Percentiles rank a stretch among this genome's conserved stretches.
Evolutionary conservation across 2,329 filamentous ascomycete species (phyloP).

Genomic region (Cercospora zeae-maydis): DNA sequence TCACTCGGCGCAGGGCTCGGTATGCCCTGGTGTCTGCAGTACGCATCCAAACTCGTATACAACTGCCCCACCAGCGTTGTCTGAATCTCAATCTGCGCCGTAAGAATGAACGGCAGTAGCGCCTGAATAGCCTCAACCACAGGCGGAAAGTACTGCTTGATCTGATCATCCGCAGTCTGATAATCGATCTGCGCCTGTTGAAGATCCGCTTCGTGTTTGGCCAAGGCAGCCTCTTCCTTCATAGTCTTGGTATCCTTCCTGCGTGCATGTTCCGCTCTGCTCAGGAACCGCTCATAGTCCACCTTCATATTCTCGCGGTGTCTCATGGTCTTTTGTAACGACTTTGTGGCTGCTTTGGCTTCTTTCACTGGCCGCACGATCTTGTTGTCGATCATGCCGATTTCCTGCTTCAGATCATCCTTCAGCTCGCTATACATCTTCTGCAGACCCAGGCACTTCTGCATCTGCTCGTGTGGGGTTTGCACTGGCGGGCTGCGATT

Average conservation of each 20-base stretch:
- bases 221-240: slow-evolving; percentile 68
- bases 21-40: slow-evolving; percentile 65
- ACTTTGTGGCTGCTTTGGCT: slow-evolving; percentile 65
- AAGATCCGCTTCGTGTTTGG: slow-evolving; percentile 69
- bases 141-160: slow-evolving; percentile 67
- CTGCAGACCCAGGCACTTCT: slow-evolving; percentile 62
- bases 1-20: slow-evolving; percentile 70
- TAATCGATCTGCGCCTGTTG: slow-evolving; percentile 65
- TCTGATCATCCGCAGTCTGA: slow-evolving; percentile 67
- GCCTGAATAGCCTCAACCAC: slow-evolving; percentile 68
- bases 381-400: slow-evolving; percentile 65
- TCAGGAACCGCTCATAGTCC: slow-evolving; percentile 75
- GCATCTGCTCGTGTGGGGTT: slow-evolving; percentile 61
- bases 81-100: slow-evolving; percentile 69
- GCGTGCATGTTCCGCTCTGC: slow-evolving; percentile 64
- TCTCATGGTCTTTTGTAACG: slow-evolving; percentile 78
- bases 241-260: slow-evolving; percentile 68
- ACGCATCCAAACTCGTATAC: slow-evolving; percentile 73
- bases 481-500: slow-evolving; percentile 51
- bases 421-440: slow-evolving; percentile 68
- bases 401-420: slow-evolving; percentile 66
- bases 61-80: slow-evolving; percentile 73
- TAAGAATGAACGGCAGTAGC: slow-evolving; percentile 68
- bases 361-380: slow-evolving; percentile 67
- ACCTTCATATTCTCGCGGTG: slow-evolving; percentile 77